A percentile compares a stretch with the other conserved stretches of the same genome.
phyloP scores from a whole-genome alignment of 2,329 filamentous ascomycete genomes.

The Paecilomyces niveus region DNA sequence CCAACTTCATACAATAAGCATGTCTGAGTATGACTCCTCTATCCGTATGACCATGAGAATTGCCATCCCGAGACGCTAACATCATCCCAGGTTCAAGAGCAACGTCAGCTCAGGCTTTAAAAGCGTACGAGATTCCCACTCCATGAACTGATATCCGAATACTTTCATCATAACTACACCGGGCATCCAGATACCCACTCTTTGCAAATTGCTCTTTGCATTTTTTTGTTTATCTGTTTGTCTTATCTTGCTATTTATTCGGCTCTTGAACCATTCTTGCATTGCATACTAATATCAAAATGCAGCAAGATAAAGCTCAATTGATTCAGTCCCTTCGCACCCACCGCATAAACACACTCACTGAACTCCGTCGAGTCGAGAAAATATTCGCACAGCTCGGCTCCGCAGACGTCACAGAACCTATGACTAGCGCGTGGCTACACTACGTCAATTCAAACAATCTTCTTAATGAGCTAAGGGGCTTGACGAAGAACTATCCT shows the following conservation, averaged over 20 bases:
- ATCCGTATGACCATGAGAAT: neutral
- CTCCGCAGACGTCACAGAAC: conserved; percentile 53
- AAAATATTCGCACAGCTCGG: conserved; percentile 54
- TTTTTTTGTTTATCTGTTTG: neutral
- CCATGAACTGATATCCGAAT: neutral
- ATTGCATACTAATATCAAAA: neutral
- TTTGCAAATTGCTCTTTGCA: neutral
- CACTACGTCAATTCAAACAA: conserved; percentile 66
- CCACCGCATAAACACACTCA: conserved; percentile 66
- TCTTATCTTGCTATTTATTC: neutral
- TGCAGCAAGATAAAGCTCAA: conserved; percentile 43
- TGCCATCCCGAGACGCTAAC: neutral
- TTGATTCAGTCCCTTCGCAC: conserved; percentile 58
- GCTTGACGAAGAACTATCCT: conserved; percentile 60
- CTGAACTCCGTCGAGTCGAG: conserved; percentile 65
- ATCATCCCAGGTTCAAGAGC: neutral
- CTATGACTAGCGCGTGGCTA: conserved; percentile 65
- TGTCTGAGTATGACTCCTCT: neutral
- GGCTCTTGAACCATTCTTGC: neutral
- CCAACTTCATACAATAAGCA: neutral
- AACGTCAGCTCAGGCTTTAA: neutral
- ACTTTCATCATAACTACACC: neutral
- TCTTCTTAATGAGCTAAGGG: conserved; percentile 62
- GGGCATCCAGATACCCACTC: neutral
- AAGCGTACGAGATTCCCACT: neutral